phyloP scores from a whole-genome alignment of 176 grass and related monocot genomes.

The Calamus simplicifolius region DNA sequence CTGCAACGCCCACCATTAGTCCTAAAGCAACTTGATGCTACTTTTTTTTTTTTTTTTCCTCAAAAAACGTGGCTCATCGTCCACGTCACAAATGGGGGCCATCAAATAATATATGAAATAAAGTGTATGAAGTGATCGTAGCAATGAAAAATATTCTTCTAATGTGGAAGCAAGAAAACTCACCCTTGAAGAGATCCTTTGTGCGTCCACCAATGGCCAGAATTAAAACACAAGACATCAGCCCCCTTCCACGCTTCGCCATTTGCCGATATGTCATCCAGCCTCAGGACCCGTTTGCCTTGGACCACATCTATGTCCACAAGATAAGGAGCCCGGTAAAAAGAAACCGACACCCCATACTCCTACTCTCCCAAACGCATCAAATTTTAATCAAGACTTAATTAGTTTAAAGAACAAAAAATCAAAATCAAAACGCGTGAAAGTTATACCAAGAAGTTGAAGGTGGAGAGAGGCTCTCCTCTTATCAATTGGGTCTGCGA shows the following conservation, averaged over 20 bases:
- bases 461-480: conserved; percentile 69
- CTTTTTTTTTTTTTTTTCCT: too few species aligned
- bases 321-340: conserved; percentile 81
- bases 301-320: conserved; percentile 73
- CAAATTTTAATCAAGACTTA: too few species aligned
- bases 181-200: conserved; percentile 68
- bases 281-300: conserved; percentile 60
- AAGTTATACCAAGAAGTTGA: conserved; percentile 51
- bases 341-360: conserved; percentile 48
- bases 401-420: too few species aligned
- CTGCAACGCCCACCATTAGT: conserved; percentile 14
- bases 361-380: conserved; percentile 28
- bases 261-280: conserved; percentile 64
- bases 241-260: conserved; percentile 61
- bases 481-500: conserved; percentile 52
- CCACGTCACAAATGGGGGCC: too few species aligned
- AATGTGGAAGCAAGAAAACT: not conserved
- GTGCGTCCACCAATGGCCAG: conserved; percentile 99
- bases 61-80: too few species aligned
- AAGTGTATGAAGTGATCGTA: too few species aligned
- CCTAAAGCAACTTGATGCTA: not conserved
- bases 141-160: too few species aligned
- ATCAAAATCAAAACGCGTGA: too few species aligned
- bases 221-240: conserved; percentile 87
- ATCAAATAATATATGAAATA: too few species aligned